Base-by-base conservation (phyloP, 352 stramenopile genomes). In the Pythium scleroteichum region DNA sequence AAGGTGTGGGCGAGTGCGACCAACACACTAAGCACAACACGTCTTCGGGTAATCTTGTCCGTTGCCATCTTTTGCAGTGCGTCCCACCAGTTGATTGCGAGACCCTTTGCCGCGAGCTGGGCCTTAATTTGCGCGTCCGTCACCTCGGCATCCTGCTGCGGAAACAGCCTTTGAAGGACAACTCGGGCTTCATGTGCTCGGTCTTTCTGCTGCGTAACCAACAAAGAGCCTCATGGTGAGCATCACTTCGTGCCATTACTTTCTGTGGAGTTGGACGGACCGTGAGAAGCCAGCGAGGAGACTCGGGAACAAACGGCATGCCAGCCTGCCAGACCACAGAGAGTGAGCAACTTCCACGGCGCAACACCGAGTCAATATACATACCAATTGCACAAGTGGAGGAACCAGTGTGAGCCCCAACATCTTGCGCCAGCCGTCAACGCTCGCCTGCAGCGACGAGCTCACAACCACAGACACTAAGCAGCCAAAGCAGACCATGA, bases 401-500 rank as follows among this genome's bases (percentile, higher is more conserved):
- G 81, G 81, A n/a, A 88, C 29, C 0, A 88, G 59, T 4, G 81
- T 90, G 44, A 88, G 66, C 0, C 66, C 71, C 14, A 90, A 73
- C 71, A 90, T 90, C 49, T 82, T 77, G 39, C 77, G 69, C 78
- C 79, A 88, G 33, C 72, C 75, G 45, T 86, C 62, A 73, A 76
- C 68, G 23, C 44, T 77, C 29, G 65, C 50, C 49, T 86, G 56
- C 1, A 88, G 58, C 8, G 67, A 64, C 23, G 60, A 60, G 40
- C 81, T 86, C 32, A 85, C 69, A 10, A 80, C 46, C 52, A 90
- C 74, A 1, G 81, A 90, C 16, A 88, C 69, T 17, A 88, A 71
- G 29, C 81, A 90, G 22, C 81, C 81, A 22, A 90, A 69, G 35
- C 81, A 90, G 17, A 90, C 57, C 81, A 90, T 88, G 38, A 90